phyloP scores from a whole-genome alignment of 2,329 filamentous ascomycete genomes.

The Septoria linicola region DNA sequence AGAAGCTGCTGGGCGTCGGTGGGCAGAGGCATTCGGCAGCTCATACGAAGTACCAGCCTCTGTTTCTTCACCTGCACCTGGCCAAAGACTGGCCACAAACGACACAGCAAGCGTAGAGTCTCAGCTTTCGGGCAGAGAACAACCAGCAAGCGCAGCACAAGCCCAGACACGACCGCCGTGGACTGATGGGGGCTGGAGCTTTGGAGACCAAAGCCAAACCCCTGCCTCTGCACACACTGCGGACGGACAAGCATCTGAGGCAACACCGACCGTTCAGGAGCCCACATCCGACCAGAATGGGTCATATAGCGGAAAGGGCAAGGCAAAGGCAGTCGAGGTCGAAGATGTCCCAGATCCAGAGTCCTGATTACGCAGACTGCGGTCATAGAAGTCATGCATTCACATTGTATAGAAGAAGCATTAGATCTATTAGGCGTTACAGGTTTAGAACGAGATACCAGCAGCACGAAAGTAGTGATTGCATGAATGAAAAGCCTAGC shows the following conservation, averaged over 20 bases:
- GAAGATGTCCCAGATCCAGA: slow-evolving; percentile 40
- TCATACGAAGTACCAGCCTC: not conserved
- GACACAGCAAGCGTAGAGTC: not conserved
- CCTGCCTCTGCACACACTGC: not conserved
- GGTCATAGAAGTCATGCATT: too few species aligned
- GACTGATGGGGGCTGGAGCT: slow-evolving; percentile 24
- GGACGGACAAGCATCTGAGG: not conserved
- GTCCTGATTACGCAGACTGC: not conserved
- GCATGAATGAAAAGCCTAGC: not conserved
- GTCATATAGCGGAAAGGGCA: slow-evolving; percentile 36
- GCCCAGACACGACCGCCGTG: slow-evolving; percentile 15
- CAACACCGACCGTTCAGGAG: not conserved
- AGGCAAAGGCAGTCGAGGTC: slow-evolving; percentile 41
- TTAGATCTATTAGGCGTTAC: not conserved
- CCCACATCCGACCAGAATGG: slow-evolving; percentile 7
- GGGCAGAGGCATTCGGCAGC: slow-evolving; percentile 4
- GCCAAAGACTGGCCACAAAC: not conserved
- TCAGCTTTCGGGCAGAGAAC: not conserved
- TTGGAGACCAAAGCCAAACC: slow-evolving; percentile 10
- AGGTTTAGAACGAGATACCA: not conserved
- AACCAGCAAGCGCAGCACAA: not conserved
- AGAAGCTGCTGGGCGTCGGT: slow-evolving; percentile 2
- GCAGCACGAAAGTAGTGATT: slow-evolving; percentile 1
- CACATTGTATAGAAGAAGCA: not conserved
- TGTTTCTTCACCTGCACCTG: not conserved